Conservation (phyloP, 2,329 filamentous ascomycete species). For the Stagonosporopsis vannaccii region DNA sequence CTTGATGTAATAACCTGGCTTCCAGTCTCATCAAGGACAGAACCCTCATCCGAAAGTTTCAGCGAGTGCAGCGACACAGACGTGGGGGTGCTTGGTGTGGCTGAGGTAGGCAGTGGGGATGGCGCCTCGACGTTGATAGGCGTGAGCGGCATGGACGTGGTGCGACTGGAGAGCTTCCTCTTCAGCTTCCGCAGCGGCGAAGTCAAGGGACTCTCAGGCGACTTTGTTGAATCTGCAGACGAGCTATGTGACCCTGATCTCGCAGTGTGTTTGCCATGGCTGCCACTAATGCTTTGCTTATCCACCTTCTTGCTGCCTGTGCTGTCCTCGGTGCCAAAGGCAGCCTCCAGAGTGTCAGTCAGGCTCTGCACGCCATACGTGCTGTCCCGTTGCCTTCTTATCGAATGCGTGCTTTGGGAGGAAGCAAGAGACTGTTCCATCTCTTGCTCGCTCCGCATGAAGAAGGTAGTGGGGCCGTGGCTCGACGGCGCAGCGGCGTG, state of each 20-base stretch:
- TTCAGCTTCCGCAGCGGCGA: constrained; percentile 32
- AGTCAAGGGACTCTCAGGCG: constrained; percentile 29
- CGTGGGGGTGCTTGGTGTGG: constrained; percentile 65
- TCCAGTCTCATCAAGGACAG: constrained; percentile 60
- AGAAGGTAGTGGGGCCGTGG: constrained; percentile 64
- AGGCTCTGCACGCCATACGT: constrained; percentile 66
- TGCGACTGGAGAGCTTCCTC: constrained; percentile 33
- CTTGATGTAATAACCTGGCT: constrained; percentile 64
- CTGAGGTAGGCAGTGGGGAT: constrained; percentile 58
- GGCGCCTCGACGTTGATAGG: constrained; percentile 33
- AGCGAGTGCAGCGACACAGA: constrained; percentile 66
- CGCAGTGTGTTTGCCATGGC: constrained; percentile 31
- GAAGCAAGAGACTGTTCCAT: constrained; percentile 52
- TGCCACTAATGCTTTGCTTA: constrained; percentile 36
- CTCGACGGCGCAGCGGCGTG: constrained; percentile 38
- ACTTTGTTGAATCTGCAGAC: constrained; percentile 25
- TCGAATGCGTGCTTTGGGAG: constrained; percentile 24
- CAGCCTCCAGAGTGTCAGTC: constrained; percentile 59
- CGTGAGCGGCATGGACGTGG: constrained; percentile 33
- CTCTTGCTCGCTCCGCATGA: constrained; percentile 63
- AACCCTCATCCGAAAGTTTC: constrained; percentile 65
- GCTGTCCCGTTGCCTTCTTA: constrained; percentile 48
- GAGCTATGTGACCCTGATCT: constrained; percentile 34
- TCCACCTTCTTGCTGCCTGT: constrained; percentile 34
- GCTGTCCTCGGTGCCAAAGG: constrained; percentile 44